Conservation (phyloP, 2,329 filamentous ascomycete genomes). For the Ceratocystis eucalypticola region DNA sequence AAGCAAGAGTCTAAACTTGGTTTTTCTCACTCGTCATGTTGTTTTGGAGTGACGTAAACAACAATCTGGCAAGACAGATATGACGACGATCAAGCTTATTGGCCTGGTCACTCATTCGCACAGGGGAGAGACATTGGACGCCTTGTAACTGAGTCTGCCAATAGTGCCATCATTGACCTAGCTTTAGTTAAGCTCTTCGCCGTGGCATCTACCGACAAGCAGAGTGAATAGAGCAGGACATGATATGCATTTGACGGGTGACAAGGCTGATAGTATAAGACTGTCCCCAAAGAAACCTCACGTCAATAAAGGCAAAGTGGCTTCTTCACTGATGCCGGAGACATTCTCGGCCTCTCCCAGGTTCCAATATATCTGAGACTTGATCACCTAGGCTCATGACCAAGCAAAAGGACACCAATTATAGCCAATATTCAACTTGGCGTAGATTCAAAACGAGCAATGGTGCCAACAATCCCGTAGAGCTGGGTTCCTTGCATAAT, state of each 20-base stretch:
- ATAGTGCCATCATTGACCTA: neutral
- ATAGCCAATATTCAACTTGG: neutral
- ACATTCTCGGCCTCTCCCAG: neutral
- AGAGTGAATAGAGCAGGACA: neutral
- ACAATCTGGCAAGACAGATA: neutral
- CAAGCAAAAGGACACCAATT: neutral
- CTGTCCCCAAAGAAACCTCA: neutral
- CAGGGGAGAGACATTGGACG: neutral
- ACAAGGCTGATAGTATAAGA: neutral
- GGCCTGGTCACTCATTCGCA: neutral
- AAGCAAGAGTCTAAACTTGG: neutral
- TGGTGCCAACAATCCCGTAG: neutral
- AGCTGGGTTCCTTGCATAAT: neutral
- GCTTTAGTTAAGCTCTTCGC: neutral
- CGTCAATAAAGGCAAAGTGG: neutral
- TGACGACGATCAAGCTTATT: neutral
- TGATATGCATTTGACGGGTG: neutral
- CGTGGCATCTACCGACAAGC: neutral
- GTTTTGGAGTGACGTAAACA: conserved; percentile 9
- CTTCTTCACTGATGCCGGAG: neutral
- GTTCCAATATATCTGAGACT: neutral
- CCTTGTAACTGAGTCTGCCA: neutral
- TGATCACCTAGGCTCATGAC: neutral
- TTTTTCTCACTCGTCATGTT: neutral
- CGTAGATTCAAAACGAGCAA: too few relatives aligned